These are phyloP conservation scores for Capronia coronata DNA, from an alignment of 2,329 filamentous ascomycete genomes.

Conservation along the genomic window DNA sequence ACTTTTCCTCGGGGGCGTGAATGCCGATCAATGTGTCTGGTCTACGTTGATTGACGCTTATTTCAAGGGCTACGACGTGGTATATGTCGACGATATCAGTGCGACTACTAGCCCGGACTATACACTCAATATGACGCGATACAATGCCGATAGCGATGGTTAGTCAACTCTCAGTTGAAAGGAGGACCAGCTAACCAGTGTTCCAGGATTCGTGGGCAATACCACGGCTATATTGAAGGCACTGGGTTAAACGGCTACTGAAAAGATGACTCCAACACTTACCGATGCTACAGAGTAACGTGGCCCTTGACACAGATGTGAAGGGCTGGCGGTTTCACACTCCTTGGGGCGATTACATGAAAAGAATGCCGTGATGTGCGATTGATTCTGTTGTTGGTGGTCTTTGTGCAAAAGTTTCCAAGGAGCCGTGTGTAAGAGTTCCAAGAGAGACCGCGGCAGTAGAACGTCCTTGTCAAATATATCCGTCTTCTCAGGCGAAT, in stretches of 20 bases:
- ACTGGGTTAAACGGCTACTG: slow-evolving; percentile 8
- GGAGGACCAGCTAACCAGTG: slow-evolving; percentile 1
- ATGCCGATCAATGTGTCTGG: slow-evolving; percentile 56
- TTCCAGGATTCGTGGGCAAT: slow-evolving; percentile 13
- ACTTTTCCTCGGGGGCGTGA: slow-evolving; percentile 53
- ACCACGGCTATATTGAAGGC: slow-evolving; percentile 13
- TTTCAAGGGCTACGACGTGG: slow-evolving; percentile 50
- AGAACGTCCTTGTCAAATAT: too few relatives aligned
- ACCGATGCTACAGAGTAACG: too few relatives aligned
- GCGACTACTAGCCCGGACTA: slow-evolving; percentile 39
- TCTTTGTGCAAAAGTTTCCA: too few relatives aligned
- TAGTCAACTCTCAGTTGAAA: not conserved
- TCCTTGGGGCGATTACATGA: too few relatives aligned
- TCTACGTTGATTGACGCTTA: slow-evolving; percentile 52
- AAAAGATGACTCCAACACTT: too few relatives aligned
- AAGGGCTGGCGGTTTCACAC: too few relatives aligned
- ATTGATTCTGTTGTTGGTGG: too few relatives aligned
- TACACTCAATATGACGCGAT: slow-evolving; percentile 11
- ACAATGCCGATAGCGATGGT: slow-evolving; percentile 17
- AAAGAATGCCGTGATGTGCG: too few relatives aligned
- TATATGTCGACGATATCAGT: slow-evolving; percentile 50
- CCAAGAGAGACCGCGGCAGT: too few relatives aligned
- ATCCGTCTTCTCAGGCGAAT: too few relatives aligned
- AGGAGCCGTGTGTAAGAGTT: too few relatives aligned
- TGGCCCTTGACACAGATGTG: too few relatives aligned